These are phyloP conservation scores for Symbiotaphrina buchneri DNA, from an alignment of 495 filamentous ascomycete genomes.

Conservation along the genomic window DNA sequence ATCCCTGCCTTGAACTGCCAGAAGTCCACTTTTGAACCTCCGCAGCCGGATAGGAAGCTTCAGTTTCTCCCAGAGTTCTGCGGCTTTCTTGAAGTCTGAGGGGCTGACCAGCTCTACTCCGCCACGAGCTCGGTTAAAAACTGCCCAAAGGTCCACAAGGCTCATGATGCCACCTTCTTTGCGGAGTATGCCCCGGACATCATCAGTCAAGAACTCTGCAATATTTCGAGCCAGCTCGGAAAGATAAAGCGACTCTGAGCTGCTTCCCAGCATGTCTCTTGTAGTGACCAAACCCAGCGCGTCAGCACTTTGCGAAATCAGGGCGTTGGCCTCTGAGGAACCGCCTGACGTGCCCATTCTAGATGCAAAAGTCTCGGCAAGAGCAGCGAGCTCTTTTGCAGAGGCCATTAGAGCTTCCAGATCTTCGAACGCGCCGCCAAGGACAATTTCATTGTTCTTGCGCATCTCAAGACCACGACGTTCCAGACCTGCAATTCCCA, in stretches of 20 bases:
- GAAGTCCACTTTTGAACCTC: slow-evolving; percentile 73
- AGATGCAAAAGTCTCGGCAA: slow-evolving; percentile 70
- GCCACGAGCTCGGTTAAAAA: slow-evolving; percentile 88
- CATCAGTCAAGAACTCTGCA: slow-evolving; percentile 87
- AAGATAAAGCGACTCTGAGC: slow-evolving; percentile 35
- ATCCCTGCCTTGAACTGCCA: slow-evolving; percentile 76
- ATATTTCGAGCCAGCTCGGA: slow-evolving; percentile 72
- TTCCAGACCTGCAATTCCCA: slow-evolving; percentile 88
- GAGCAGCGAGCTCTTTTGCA: slow-evolving; percentile 82
- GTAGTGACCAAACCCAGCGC: slow-evolving; percentile 79
- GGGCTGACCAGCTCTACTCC: slow-evolving; percentile 91
- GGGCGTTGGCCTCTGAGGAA: slow-evolving; percentile 40
- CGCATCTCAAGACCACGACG: slow-evolving; percentile 58
- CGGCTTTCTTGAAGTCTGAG: slow-evolving; percentile 76
- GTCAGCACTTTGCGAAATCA: slow-evolving; percentile 63
- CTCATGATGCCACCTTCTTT: slow-evolving; percentile 85
- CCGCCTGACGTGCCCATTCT: slow-evolving; percentile 22
- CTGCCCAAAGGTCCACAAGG: slow-evolving; percentile 87
- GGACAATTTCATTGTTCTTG: slow-evolving; percentile 79
- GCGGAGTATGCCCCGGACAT: slow-evolving; percentile 54
- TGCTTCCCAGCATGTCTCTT: slow-evolving; percentile 61
- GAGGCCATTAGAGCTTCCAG: slow-evolving; percentile 92
- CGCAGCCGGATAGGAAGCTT: slow-evolving; percentile 69
- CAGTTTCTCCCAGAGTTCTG: slow-evolving; percentile 68
- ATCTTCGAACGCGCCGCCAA: slow-evolving; percentile 90